These are phyloP conservation scores for Phaeosphaeriaceae sp. DNA, from an alignment of 2,329 filamentous ascomycete species.

Conservation along the genomic window DNA sequence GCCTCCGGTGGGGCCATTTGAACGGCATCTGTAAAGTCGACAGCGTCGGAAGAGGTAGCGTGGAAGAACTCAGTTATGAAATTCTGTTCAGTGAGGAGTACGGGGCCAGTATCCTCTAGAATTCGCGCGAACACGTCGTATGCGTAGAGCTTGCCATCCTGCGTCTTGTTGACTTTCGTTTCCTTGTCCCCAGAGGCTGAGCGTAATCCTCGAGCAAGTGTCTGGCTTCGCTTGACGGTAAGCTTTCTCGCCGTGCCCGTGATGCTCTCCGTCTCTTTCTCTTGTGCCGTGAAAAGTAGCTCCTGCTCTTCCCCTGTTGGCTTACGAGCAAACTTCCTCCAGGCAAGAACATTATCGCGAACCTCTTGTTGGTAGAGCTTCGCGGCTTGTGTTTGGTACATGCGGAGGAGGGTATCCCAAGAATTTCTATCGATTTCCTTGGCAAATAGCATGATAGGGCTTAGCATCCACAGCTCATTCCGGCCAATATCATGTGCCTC, in stretches of 20 bases:
- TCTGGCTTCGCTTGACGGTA: constrained; percentile 93
- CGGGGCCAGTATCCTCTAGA: constrained; percentile 79
- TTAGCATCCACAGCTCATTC: constrained; percentile 83
- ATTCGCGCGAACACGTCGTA: constrained; percentile 83
- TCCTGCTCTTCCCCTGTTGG: constrained; percentile 79
- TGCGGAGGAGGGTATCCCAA: constrained; percentile 80
- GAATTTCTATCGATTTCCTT: constrained; percentile 82
- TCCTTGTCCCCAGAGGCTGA: constrained; percentile 70
- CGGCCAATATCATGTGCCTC: constrained; percentile 74
- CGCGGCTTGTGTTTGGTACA: constrained; percentile 80
- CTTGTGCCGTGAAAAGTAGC: constrained; percentile 86
- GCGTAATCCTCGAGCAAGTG: constrained; percentile 75
- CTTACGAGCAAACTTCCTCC: constrained; percentile 81
- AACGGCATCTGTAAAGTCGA: constrained; percentile 85
- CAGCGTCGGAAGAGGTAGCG: constrained; percentile 79
- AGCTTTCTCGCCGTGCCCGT: constrained; percentile 78
- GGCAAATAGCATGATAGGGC: constrained; percentile 84
- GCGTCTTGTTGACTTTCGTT: constrained; percentile 61
- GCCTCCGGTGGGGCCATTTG: constrained; percentile 69
- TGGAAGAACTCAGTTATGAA: constrained; percentile 98
- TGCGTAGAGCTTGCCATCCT: constrained; percentile 72
- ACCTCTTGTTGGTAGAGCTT: constrained; percentile 84
- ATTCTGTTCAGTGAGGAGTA: constrained; percentile 93
- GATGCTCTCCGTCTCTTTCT: constrained; percentile 82
- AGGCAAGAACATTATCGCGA: constrained; percentile 75